Evolutionary conservation across 495 filamentous ascomycete species (phyloP), one percentile per base, ranked within the genome.

Genomic region (Hypoxylon trugodes): DNA sequence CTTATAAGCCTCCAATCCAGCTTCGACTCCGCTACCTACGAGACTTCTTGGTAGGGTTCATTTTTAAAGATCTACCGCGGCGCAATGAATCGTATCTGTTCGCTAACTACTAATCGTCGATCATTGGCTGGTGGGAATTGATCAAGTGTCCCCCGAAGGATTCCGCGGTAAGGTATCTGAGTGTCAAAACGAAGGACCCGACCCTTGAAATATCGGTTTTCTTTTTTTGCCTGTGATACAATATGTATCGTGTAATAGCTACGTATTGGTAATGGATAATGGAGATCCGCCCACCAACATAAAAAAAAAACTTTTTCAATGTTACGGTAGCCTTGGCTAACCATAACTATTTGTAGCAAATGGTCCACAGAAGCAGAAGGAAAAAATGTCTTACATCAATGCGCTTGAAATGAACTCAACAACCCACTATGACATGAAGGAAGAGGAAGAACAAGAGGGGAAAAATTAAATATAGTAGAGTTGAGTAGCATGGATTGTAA

Each of bases 271-370:
- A 16, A 33, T 54, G 38, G 52, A 52, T 52, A 51, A 63, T 53
- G 61, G 61, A 54, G 52, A 64, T 25, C 48, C 13, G 21, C 35
- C 48, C 48, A 16, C 25, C 45, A 42, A 48, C 33, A 40, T 9
- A 55, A 58, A 40, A n/a, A n/a, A n/a, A n/a, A n/a, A n/a, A n/a
- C n/a, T n/a, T 42, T 49, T 46, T 53, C 55, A 61, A 47, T 61
- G 58, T 46, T 38, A 54, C 58, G 19, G 25, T 46, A 51, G 22
- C 38, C 59, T 35, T 38, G 32, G 22, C 25, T 47, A 25, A 28
- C 26, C 26, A 19, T 42, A 16, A 12, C 45, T 13, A 37, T 57
- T 49, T 57, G 52, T 33, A 46, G 36, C 51, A 50, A 63, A 57
- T 42, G 35, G 48, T 42, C n/a, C 8, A 28, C 26, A 6, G 9